These are phyloP conservation scores for Hydnum rufescens DNA, from an alignment of 768 basidiomycete genomes.

Conservation along the genomic window DNA sequence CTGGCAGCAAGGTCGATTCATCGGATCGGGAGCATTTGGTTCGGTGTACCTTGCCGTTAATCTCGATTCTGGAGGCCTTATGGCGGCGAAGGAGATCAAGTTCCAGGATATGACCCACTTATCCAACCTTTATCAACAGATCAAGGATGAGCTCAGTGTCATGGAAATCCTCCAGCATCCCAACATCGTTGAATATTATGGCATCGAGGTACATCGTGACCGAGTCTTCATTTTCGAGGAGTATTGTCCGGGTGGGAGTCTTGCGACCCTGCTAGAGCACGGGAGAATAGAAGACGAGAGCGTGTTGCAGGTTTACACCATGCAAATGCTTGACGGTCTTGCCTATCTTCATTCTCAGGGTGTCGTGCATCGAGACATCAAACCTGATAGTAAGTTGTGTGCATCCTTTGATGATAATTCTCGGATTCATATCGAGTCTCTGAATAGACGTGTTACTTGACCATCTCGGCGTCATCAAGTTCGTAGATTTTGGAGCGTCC, in stretches of 20 bases:
- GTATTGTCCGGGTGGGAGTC: conserved; percentile 89
- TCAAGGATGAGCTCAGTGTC: conserved; percentile 86
- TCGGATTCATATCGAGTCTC: conserved; percentile 4
- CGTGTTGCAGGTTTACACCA: conserved; percentile 84
- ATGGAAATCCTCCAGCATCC: conserved; percentile 98
- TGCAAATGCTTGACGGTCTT: conserved; percentile 92
- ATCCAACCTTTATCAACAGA: conserved; percentile 76
- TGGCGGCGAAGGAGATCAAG: conserved; percentile 99
- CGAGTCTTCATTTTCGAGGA: conserved; percentile 99
- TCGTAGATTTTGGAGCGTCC: conserved; percentile 93
- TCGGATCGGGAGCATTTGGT: conserved; percentile 96
- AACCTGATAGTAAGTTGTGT: conserved; percentile 75
- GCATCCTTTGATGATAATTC: background rate
- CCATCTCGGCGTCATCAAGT: conserved; percentile 81
- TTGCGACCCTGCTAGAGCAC: conserved; percentile 73
- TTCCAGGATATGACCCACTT: conserved; percentile 83
- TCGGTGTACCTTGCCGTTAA: conserved; percentile 99
- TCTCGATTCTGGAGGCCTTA: conserved; percentile 81
- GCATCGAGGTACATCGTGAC: conserved; percentile 96
- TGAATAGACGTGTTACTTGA: conserved; percentile 74
- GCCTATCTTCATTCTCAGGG: conserved; percentile 83
- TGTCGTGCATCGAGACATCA: conserved; percentile 91
- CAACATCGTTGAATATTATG: conserved; percentile 96
- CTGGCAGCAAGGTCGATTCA: conserved; percentile 97
- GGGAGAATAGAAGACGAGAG: conserved; percentile 94